Percentiles rank a stretch among this genome's conserved stretches.
These are phyloP conservation scores for Ganoderma sinense DNA, from an alignment of 1,284 basidiomycete genomes.

Conservation along the genomic window DNA sequence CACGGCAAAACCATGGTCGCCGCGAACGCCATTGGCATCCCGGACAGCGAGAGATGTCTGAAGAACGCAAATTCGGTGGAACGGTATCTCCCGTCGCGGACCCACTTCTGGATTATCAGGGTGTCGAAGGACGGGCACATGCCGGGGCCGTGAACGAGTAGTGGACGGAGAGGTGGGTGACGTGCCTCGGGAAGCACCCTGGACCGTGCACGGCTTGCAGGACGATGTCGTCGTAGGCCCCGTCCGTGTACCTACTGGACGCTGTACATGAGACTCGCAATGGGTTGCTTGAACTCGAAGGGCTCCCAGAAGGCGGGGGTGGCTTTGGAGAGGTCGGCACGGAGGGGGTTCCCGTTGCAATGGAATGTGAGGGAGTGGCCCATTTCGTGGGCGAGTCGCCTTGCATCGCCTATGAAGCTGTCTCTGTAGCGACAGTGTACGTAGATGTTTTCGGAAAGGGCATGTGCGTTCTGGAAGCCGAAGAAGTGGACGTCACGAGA, in stretches of 20 bases:
- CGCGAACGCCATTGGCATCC: constrained; percentile 38
- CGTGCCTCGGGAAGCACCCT: constrained; percentile 41
- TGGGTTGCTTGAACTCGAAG: constrained; percentile 22
- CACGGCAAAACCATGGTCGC: constrained; percentile 37
- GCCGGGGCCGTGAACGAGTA: constrained; percentile 33
- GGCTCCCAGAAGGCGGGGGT: too few species aligned
- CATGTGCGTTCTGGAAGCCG: constrained; percentile 35
- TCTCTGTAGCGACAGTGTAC: too few species aligned
- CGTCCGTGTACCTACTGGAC: constrained; percentile 45
- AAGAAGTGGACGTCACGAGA: constrained; percentile 44
- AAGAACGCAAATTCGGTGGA: too few species aligned
- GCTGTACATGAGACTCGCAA: constrained; percentile 37
- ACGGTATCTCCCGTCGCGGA: too few species aligned
- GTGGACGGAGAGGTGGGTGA: constrained; percentile 39
- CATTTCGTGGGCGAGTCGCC: too few species aligned
- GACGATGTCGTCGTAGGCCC: constrained; percentile 45
- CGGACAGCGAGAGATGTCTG: constrained; percentile 33
- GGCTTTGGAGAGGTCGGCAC: too few species aligned
- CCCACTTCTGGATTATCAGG: constrained; percentile 23
- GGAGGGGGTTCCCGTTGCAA: constrained; percentile 33
- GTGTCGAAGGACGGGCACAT: constrained; percentile 12
- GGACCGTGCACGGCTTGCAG: constrained; percentile 39
- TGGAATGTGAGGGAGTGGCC: constrained; percentile 41
- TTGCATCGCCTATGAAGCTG: too few species aligned
- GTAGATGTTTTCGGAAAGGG: too few species aligned